Evolutionary conservation across 768 basidiomycete genomes (phyloP).

Genomic region (Russula sp.): DNA sequence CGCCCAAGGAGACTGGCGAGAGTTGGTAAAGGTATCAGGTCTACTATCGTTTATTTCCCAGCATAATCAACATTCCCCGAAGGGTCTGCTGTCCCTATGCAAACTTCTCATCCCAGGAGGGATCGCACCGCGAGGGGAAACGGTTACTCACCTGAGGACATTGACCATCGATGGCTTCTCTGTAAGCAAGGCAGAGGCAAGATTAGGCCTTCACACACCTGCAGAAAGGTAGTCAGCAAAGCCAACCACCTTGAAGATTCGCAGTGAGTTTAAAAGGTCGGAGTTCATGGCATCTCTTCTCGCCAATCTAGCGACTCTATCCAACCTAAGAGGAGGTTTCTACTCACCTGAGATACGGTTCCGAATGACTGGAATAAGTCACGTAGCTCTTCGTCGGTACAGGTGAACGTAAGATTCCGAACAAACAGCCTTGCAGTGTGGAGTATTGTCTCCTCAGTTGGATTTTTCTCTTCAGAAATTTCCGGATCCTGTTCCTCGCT

Average conservation of each 20-base stretch:
- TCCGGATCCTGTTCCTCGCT: slow-evolving; percentile 38
- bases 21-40: slow-evolving; percentile 12
- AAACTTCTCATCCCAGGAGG: slow-evolving; percentile 38
- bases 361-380: slow-evolving; percentile 66
- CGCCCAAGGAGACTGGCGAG: not conserved
- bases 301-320: not conserved
- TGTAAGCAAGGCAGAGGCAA: slow-evolving; percentile 6
- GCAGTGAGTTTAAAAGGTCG: slow-evolving; percentile 29
- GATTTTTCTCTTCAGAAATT: slow-evolving; percentile 16
- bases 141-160: slow-evolving; percentile 36
- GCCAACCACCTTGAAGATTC: not conserved
- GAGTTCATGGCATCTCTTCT: slow-evolving; percentile 42
- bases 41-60: slow-evolving; percentile 24
- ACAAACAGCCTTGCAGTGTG: slow-evolving; percentile 80
- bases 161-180: not conserved
- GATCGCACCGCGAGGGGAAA: not conserved
- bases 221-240: slow-evolving; percentile 7
- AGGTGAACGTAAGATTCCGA: slow-evolving; percentile 90
- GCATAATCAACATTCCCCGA: slow-evolving; percentile 48
- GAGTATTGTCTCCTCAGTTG: slow-evolving; percentile 47
- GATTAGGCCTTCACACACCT: slow-evolving; percentile 19
- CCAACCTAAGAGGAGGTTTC: slow-evolving; percentile 2
- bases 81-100: slow-evolving; percentile 65
- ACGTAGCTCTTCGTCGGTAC: slow-evolving; percentile 63
- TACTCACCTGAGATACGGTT: slow-evolving; percentile 65